Conservation (phyloP, 2,329 filamentous ascomycete genomes). For the Pezicula rhizophila region DNA sequence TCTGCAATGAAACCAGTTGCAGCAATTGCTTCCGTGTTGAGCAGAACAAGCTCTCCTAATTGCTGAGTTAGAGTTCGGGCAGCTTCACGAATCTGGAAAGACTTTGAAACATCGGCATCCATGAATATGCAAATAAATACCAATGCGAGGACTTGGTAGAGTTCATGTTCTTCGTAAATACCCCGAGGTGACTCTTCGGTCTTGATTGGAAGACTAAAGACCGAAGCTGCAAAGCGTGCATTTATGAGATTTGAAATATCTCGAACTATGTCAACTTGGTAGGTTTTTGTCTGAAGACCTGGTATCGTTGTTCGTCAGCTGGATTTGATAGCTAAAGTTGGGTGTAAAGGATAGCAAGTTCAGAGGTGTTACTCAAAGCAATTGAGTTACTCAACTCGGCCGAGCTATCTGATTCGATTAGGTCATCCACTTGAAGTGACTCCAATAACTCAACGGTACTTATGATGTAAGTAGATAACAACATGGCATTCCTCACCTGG, state of each 20-base stretch:
- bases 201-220: constrained; percentile 51
- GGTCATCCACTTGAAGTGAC: too few relatives aligned
- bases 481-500: constrained; percentile 21
- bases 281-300: constrained; percentile 27
- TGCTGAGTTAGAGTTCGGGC: constrained; percentile 50
- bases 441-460: too few relatives aligned
- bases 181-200: constrained; percentile 42
- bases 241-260: constrained; percentile 49
- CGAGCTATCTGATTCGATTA: too few relatives aligned
- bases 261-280: constrained; percentile 64
- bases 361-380: too few relatives aligned
- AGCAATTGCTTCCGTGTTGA: constrained; percentile 54
- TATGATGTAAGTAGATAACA: too few relatives aligned
- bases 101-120: constrained; percentile 57
- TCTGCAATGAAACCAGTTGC: constrained; percentile 49
- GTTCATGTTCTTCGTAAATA: constrained; percentile 48
- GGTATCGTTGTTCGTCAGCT: too few relatives aligned
- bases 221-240: constrained; percentile 47
- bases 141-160: constrained; percentile 55
- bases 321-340: too few relatives aligned
- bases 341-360: too few relatives aligned
- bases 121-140: constrained; percentile 63
- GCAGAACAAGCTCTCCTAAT: constrained; percentile 56
- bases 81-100: constrained; percentile 55
- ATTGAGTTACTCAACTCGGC: too few relatives aligned